phyloP scores from a whole-genome alignment of 2,329 filamentous ascomycete genomes.

The Ceratocystiopsis minuta region DNA sequence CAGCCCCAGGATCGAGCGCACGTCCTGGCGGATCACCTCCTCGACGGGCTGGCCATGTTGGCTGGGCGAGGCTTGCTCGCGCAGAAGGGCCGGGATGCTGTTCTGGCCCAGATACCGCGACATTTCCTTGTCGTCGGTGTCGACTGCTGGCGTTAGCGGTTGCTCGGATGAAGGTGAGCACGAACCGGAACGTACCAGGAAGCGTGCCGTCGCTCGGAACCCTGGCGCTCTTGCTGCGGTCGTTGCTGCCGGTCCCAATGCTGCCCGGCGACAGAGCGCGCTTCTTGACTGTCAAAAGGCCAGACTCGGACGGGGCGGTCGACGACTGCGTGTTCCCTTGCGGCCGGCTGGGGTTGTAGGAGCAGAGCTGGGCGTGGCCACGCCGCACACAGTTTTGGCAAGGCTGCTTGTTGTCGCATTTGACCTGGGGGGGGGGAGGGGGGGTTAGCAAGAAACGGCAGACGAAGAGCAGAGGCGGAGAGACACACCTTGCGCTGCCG shows the following conservation, averaged over 20 bases:
- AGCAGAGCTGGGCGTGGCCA: conserved; percentile 45
- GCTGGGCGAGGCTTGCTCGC: conserved; percentile 38
- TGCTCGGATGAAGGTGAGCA: too few relatives aligned
- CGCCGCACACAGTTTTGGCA: conserved; percentile 52
- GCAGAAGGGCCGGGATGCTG: conserved; percentile 46
- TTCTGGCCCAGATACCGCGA: conserved; percentile 49
- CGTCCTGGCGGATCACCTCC: conserved; percentile 41
- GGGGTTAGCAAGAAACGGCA: too few relatives aligned
- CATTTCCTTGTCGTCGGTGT: conserved; percentile 34
- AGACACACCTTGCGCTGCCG: conserved; percentile 35
- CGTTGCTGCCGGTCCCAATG: conserved; percentile 8
- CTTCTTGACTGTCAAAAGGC: conserved; percentile 17
- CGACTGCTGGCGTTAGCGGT: conserved; percentile 17
- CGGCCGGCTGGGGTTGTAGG: conserved; percentile 44
- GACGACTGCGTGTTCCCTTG: conserved; percentile 19
- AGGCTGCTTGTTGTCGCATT: conserved; percentile 50
- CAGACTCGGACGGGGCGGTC: conserved; percentile 10
- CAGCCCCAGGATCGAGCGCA: conserved; percentile 46
- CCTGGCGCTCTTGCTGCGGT: conserved; percentile 11
- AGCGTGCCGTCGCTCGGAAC: too few relatives aligned
- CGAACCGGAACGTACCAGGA: too few relatives aligned
- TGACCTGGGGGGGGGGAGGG: too few relatives aligned
- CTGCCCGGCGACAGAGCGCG: conserved; percentile 26
- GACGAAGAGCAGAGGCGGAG: too few relatives aligned
- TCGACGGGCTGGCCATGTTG: conserved; percentile 34